These are phyloP conservation scores for Starmerella sirachaensis DNA, from an alignment of 805 yeast species.

Conservation along the genomic window DNA sequence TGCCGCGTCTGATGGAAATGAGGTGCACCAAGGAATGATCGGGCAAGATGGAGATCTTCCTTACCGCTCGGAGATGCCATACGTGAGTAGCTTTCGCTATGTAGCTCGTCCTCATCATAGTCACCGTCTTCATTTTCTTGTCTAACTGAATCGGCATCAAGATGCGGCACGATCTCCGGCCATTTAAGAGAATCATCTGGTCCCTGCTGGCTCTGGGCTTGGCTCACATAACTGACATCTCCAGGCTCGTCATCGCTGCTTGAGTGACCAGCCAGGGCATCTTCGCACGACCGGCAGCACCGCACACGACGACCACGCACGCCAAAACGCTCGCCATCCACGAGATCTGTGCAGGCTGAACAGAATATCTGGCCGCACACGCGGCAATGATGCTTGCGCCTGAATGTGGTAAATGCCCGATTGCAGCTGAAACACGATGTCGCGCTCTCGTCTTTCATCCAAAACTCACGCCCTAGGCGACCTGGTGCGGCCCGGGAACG, in stretches of 20 bases:
- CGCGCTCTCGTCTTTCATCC: conserved; percentile 95
- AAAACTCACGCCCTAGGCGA: conserved; percentile 57
- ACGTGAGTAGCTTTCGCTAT: neutral
- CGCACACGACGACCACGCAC: conserved; percentile 40
- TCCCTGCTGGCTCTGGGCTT: neutral
- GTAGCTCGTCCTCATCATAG: too few species aligned
- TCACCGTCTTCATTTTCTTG: neutral
- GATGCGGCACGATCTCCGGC: conserved; percentile 3
- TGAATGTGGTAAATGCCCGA: conserved; percentile 55
- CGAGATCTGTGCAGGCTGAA: conserved; percentile 60
- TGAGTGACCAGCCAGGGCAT: conserved; percentile 15
- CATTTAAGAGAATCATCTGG: conserved; percentile 4
- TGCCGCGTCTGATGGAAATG: conserved; percentile 1
- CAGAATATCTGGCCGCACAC: conserved; percentile 95
- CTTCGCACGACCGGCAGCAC: conserved; percentile 22
- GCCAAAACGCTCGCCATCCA: conserved; percentile 49
- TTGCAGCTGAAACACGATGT: conserved; percentile 79
- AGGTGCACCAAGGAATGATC: conserved; percentile 8
- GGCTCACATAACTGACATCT: conserved; percentile 13
- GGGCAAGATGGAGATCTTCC: conserved; percentile 3
- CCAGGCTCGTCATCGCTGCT: conserved; percentile 35
- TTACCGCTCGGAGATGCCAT: neutral
- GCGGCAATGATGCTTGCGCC: conserved; percentile 90
- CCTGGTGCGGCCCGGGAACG: conserved; percentile 20
- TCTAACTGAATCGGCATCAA: neutral